Base-by-base conservation (phyloP, 2,329 filamentous ascomycete species). In the Xylaria sp. region DNA sequence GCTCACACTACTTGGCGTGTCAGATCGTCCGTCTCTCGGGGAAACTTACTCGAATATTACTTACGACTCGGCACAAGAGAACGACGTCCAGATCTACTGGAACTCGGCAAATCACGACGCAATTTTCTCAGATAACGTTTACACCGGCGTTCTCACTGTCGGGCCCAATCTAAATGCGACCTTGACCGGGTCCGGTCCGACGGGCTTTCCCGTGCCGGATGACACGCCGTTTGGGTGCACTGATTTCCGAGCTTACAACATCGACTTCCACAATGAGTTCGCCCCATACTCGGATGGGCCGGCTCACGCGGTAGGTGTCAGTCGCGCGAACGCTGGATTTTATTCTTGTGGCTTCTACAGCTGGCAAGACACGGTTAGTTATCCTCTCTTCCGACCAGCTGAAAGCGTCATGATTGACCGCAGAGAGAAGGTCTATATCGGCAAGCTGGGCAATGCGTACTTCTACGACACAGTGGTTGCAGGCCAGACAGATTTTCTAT, bases 401-500 rank as follows among this genome's bases (percentile, higher is more conserved):
- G 9, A 12, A 9, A 2, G 31, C 3, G 55, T 39, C n/a, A 54
- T 25, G 7, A 62, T 33, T 69, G 7, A 69, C 54, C 36, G 9
- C 15, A 57, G 15, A 23, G 39, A 13, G 43, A 55, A 86, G 84
- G 77, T 91, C 3, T 92, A 91, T 73, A 77, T 91, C 18, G 90
- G 90, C 62, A 91, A 92, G 75, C 81, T 90, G 0, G 90, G 86
- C 36, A 91, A 90, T 71, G 86, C 86, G 0, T 91, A 91, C 79
- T 89, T 92, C 78, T 85, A 89, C 76, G 82, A 86, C 43, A 85
- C 81, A 62, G 84, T 88, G 43, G 83, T 92, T 5, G 90, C 88
- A 0, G 90, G 90, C 0, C 83, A 91, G 75, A 91, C 89, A 0
- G 90, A 92, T 73, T 92, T 92, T 79, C 80, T 92, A 23, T 92